Base-by-base conservation (phyloP, 2,329 filamentous ascomycete species). In the Dactylellina parvicollis region DNA sequence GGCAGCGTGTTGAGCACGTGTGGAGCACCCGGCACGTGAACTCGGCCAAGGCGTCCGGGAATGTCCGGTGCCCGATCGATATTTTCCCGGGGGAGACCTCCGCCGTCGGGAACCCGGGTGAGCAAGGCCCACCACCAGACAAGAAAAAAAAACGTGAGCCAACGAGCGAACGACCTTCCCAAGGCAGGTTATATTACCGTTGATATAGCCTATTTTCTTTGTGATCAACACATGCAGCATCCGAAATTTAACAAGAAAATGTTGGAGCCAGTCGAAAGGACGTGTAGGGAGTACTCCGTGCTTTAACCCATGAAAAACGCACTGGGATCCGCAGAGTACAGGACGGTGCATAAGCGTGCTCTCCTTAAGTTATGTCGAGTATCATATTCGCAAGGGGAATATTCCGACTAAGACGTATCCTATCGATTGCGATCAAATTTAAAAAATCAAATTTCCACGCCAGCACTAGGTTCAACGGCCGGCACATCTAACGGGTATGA, bases 151-250 rank as follows among this genome's bases (percentile, higher is more conserved):
- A 16, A 50, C 32, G 30, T 18, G 26, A 26, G 38, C 22, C 32
- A 3, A 12, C 24, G 28, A 20, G 26, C 24, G n/a, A 49, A 32
- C 40, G 24, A 61, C 56, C 56, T 49, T 47, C 59, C 59, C 59
- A 62, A n/a, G 55, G 40, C 2, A n/a, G 34, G 46, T 34, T 62
- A 62, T 62, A 62, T 32, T 30, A 36, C 9, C 55, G 26, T 18
- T 64, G 47, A 42, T 71, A 71, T 71, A 71, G 66, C 57, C 52
- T 70, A 70, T 70, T 70, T n/a, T 70, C 65, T 34, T 34, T 49
- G 49, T 55, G 55, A 61, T 60, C 66, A 71, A 57, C 57, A 28
- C 57, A 52, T 44, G 59, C 59, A 54, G 20, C 46, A 52, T 4
- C 14, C 57, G 57, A 62, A 52, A 62, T 57, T 64, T 28, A 56